Base-by-base conservation (phyloP, 495 filamentous ascomycete species). In the Durotheca rogersii region DNA sequence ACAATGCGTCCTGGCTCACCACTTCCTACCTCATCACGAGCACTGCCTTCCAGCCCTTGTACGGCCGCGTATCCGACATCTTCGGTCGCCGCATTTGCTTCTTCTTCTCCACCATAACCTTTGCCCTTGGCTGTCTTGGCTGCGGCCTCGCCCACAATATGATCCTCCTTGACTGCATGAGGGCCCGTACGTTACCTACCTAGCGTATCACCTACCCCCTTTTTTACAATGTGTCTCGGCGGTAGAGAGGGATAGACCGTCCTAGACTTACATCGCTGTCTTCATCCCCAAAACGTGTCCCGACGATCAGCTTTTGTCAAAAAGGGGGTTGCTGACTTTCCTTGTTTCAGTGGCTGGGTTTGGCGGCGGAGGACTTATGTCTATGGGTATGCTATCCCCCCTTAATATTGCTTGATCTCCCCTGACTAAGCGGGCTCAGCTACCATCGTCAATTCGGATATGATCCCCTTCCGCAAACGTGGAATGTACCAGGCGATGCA, bases 1-100 rank as follows among this genome's bases (percentile, higher is more conserved):
- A 77, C 53, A 78, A 71, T 6, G 68, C 74, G 1, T 76, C 67
- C 4, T 91, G 86, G 87, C 80, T 86, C 4, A 87, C 85, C n/a
- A 89, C 84, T 0, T 86, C 85, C 2, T 84, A 84, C 17, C 67
- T 89, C 14, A 83, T 90, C 42, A 83, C 84, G 2, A 87, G 86
- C 59, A 86, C 83, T 7, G 81, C 83, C 43, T 87, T 86, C 42
- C 75, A 76, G 38, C 70, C 70, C 10, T 48, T 73, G 23, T 73
- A 72, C 25, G 69, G 70, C 0, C 71, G 76, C 1, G 58, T 79
- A 3, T 73, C 76, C 2, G 69, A 81, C 45, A 71, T 80, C 11
- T 80, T 79, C 29, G 81, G 81, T 1, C 72, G 79, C 0, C 66
- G 76, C 0, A 62, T 67, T 9, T 77, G 74, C 47, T 77, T 77